These are phyloP conservation scores for Taxawa tesnikishii DNA, from an alignment of 2,329 filamentous ascomycete genomes.

Conservation along the genomic window DNA sequence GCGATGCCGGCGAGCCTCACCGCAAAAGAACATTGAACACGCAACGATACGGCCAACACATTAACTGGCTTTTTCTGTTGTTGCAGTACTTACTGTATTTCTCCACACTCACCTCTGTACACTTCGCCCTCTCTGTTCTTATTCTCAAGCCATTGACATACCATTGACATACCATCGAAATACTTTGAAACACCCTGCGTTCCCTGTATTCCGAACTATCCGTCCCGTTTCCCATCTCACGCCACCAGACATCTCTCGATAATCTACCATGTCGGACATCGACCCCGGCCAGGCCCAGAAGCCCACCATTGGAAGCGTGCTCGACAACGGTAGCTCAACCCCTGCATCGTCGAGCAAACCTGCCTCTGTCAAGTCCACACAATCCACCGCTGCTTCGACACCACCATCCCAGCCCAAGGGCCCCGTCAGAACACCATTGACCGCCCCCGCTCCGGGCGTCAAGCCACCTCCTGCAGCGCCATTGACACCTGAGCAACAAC, in stretches of 20 bases:
- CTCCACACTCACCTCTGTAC: no score
- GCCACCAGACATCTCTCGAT: no score
- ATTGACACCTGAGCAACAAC: constrained; percentile 63
- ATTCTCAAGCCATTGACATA: background rate
- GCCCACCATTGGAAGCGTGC: constrained; percentile 1
- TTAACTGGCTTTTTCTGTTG: no score
- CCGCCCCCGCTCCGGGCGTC: constrained; percentile 31
- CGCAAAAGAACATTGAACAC: no score
- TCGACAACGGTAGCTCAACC: constrained; percentile 1
- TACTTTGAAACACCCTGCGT: no score
- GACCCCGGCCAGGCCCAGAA: constrained; percentile 3
- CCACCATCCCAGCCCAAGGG: constrained; percentile 10
- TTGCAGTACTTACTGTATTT: no score
- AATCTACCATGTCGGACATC: no score
- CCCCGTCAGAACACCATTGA: constrained; percentile 20
- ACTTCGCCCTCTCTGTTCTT: background rate
- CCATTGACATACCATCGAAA: no score
- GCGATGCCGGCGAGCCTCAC: no score
- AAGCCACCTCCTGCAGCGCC: constrained; percentile 43
- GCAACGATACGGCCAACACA: no score
- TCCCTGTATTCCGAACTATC: background rate
- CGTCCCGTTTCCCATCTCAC: background rate
- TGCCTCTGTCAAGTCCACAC: constrained; percentile 7
- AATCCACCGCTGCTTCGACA: constrained; percentile 13
- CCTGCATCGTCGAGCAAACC: constrained; percentile 6